Percentiles rank a stretch among this genome's conserved stretches.
Evolutionary conservation across 139 green algal genomes (phyloP).

Genomic region (Astrephomene gubernaculifera): DNA sequence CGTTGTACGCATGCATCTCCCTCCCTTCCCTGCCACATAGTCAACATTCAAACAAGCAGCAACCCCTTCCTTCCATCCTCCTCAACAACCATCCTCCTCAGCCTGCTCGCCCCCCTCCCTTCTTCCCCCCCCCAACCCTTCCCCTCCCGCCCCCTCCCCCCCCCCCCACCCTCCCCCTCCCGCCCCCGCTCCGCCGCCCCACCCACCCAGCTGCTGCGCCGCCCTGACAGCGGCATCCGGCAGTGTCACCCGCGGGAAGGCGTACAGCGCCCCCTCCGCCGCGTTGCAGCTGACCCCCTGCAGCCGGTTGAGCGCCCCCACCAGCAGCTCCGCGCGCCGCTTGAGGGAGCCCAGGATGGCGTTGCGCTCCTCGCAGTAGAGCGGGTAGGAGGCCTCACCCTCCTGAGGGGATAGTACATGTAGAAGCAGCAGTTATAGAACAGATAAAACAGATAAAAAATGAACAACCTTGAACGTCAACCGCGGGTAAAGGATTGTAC

Average conservation of each 20-base stretch:
- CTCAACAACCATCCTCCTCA: neutral
- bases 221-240: conserved; percentile 65
- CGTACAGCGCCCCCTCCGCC: conserved; percentile 83
- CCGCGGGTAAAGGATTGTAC: too few species aligned
- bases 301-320: conserved; percentile 81
- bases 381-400: conserved; percentile 85
- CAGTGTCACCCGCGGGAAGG: conserved; percentile 77
- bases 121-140: neutral
- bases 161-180: neutral
- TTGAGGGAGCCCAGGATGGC: conserved; percentile 83
- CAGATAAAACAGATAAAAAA: too few species aligned
- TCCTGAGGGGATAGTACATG: too few species aligned
- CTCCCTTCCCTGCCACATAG: too few species aligned
- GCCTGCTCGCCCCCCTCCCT: neutral
- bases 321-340: conserved; percentile 82
- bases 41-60: too few species aligned
- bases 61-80: too few species aligned
- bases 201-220: conserved; percentile 37
- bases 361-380: conserved; percentile 71
- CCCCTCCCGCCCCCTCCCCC: neutral
- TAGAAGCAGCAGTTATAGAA: too few species aligned
- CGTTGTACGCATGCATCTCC: too few species aligned
- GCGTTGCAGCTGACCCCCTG: conserved; percentile 91
- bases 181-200: neutral
- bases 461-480: too few species aligned